Evolutionary conservation across 352 stramenopile genomes (phyloP), one percentile per base, ranked within the genome.

Genomic region (Phytophthora ohioensis): DNA sequence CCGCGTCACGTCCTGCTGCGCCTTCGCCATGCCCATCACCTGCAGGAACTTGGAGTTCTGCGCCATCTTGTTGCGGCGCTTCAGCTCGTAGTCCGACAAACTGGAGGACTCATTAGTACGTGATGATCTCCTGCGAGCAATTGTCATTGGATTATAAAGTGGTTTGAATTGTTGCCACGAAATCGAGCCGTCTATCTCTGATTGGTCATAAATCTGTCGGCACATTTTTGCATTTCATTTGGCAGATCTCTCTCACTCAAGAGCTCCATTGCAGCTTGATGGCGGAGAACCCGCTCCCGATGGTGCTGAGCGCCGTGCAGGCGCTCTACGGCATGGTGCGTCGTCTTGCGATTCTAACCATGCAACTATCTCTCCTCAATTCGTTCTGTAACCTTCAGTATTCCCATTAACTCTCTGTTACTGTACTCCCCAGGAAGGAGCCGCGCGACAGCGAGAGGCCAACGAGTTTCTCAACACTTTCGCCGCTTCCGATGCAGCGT

Each of bases 401-500:
- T 47, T 43, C 10, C 7, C n/a, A 45, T 41, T 10, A 68, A 54
- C 1, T 7, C 7, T 32, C 17, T 71, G 41, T 47, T 35, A 45
- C 27, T 62, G 12, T 47, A 13, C 55, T 2, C 49, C 39, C 31
- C 53, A 92, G 85, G 83, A 90, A 78, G 85, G 85, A 60, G 71
- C 74, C 6, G 79, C 69, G 15, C 80, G 78, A 46, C 85, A 93
- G 61, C 85, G 81, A 68, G 80, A 88, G 65, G 83, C 83, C 48
- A 93, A 93, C 55, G 76, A 83, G 70, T 91, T 91, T 48, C 62
- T 93, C 10, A 64, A 91, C 58, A 75, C 61, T 34, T 89, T 93
- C 66, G 76, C 81, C 35, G 64, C 58, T 21, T 84, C 78, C 1
- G 73, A 91, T 67, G 71, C 75, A 2, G 79, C 82, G 6, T 92